phyloP scores from a whole-genome alignment of 2,329 filamentous ascomycete species.

The Metarhizium brunneum region DNA sequence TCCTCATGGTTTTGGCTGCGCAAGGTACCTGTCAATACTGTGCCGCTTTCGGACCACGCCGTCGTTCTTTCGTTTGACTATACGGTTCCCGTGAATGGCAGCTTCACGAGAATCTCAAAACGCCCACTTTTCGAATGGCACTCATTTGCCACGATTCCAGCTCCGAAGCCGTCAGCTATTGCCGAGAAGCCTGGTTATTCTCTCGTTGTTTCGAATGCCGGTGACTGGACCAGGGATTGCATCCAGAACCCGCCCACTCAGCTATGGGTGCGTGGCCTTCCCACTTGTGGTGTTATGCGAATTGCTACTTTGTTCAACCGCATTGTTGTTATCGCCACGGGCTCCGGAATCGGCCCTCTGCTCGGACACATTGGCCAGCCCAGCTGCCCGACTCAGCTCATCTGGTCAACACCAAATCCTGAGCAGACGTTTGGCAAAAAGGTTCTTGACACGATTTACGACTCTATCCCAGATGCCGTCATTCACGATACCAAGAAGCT shows the following conservation, averaged over 20 bases:
- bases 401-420: constrained; percentile 60
- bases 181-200: constrained; percentile 44
- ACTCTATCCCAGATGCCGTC: constrained; percentile 51
- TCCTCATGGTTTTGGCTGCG: constrained; percentile 68
- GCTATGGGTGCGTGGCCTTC: constrained; percentile 60
- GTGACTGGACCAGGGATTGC: constrained; percentile 61
- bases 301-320: constrained; percentile 57
- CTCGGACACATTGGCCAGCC: constrained; percentile 47
- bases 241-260: constrained; percentile 52
- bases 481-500: constrained; percentile 56
- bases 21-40: constrained; percentile 54
- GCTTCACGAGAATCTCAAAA: constrained; percentile 46
- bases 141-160: constrained; percentile 65
- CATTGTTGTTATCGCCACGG: constrained; percentile 60
- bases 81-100: constrained; percentile 41
- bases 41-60: constrained; percentile 63
- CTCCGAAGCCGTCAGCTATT: constrained; percentile 27
- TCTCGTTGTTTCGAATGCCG: constrained; percentile 61
- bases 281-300: constrained; percentile 58
- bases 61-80: constrained; percentile 62
- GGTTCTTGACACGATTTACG: constrained; percentile 45
- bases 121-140: constrained; percentile 63
- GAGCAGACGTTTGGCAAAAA: constrained; percentile 50
- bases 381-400: constrained; percentile 45
- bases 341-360: constrained; percentile 64